Evolutionary conservation across 2,329 filamentous ascomycete genomes (phyloP), one percentile per base, ranked within the genome.

Genomic region (Alternaria dauci): DNA sequence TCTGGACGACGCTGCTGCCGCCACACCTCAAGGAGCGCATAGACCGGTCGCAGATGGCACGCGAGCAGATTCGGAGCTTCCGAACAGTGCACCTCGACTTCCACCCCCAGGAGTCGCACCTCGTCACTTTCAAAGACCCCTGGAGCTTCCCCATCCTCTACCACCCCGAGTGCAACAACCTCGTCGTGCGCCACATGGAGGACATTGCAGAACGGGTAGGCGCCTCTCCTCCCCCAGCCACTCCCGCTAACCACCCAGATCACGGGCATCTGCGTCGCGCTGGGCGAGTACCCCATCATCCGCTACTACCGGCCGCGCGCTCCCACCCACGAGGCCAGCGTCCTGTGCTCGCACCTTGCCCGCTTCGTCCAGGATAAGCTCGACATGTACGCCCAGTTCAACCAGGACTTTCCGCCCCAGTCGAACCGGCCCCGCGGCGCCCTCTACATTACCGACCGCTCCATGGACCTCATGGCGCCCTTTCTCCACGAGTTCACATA

Each of bases 401-500:
- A 97, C 72, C 86, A 88, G 51, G 89, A 92, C 73, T 98, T 96
- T 65, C 94, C 94, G 2, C 91, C 94, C 0, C 88, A 84, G n/a
- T 88, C 88, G 8, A 86, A 88, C 52, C 85, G 94, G 54, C 94
- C 94, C 7, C 90, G 92, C 65, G 92, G 92, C 39, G 88, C 93
- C 0, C 86, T 99, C 0, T 83, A 97, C 71, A 91, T 99, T 62
- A 92, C 93, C 1, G 95, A 98, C 77, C 88, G 95, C 63, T 92
- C 93, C 8, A 95, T 99, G 91, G 95, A 99, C 77, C 80, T 97
- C 4, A 88, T 91, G 81, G 89, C 94, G 0, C 95, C 95, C 1
- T 81, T 98, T 11, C 76, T 98, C 4, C 95, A 99, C 79, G 95
- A 99, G 73, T 97, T 99, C 76, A 97, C 95, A 12, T 99, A 98